Evolutionary conservation across 345 rosid species (phyloP).

Genomic region (Euphorbia pulcherrima): DNA sequence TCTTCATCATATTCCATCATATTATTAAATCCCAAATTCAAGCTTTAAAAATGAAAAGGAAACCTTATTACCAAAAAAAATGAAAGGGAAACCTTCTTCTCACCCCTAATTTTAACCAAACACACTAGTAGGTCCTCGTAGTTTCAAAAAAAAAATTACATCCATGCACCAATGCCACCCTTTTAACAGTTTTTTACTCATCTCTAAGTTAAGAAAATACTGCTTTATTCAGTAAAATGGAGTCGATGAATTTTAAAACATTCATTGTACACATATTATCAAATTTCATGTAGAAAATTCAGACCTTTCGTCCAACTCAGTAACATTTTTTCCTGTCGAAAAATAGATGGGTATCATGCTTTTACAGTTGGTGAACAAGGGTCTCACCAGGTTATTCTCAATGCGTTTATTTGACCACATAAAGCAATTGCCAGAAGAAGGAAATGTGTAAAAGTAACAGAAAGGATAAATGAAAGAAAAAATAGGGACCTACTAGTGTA

Average conservation of each 20-base stretch:
- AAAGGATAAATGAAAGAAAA: not conserved
- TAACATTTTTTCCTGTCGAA: not conserved
- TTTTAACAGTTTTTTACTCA: too few relatives aligned
- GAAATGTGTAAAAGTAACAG: not conserved
- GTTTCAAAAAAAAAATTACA: not conserved
- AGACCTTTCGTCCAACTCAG: not conserved
- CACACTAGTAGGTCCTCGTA: not conserved
- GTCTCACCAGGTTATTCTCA: not conserved
- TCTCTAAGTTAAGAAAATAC: too few relatives aligned
- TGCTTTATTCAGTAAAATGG: too few relatives aligned
- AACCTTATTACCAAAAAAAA: too few relatives aligned
- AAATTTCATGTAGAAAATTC: too few relatives aligned
- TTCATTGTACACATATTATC: too few relatives aligned
- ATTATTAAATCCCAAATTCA: not conserved
- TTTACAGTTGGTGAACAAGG: not conserved
- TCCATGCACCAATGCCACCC: not conserved
- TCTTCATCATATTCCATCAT: not conserved
- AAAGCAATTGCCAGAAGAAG: not conserved
- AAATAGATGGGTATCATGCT: not conserved
- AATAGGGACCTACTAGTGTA: not conserved
- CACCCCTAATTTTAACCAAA: not conserved
- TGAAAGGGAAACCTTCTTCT: not conserved
- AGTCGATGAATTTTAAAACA: not conserved
- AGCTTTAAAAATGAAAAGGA: not conserved
- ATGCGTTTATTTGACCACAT: not conserved